phyloP scores from a whole-genome alignment of 2,329 filamentous ascomycete genomes.

The Proliferodiscus dingleyae region DNA sequence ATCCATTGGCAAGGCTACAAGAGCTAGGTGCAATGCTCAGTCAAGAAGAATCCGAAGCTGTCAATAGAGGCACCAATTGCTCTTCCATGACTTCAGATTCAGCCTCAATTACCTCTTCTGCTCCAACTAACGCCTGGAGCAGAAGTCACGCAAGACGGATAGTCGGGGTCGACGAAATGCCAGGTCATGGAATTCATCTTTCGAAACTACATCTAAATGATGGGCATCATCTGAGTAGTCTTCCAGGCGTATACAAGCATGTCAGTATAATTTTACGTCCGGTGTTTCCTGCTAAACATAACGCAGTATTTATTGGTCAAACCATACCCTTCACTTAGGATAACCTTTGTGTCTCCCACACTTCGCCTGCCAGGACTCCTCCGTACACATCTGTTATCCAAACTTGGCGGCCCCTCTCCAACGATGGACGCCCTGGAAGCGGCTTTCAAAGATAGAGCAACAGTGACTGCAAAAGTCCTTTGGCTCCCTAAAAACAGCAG shows the following conservation, averaged over 20 bases:
- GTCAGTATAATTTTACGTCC: slow-evolving; percentile 8
- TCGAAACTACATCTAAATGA: slow-evolving; percentile 12
- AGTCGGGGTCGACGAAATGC: slow-evolving; percentile 13
- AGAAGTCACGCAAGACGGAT: slow-evolving; percentile 14
- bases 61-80: slow-evolving; percentile 52
- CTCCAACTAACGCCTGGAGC: slow-evolving; percentile 12
- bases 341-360: slow-evolving; percentile 64
- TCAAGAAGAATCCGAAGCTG: slow-evolving; percentile 56
- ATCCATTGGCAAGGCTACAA: slow-evolving; percentile 54
- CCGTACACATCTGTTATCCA: slow-evolving; percentile 51
- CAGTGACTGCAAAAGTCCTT: slow-evolving; percentile 67
- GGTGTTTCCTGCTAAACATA: neutral
- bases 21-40: slow-evolving; percentile 66
- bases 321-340: slow-evolving; percentile 58
- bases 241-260: slow-evolving; percentile 42
- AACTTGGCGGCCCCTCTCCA: slow-evolving; percentile 44
- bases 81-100: slow-evolving; percentile 9
- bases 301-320: slow-evolving; percentile 54
- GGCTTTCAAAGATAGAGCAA: slow-evolving; percentile 60
- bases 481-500: slow-evolving; percentile 49
- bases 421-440: slow-evolving; percentile 44
- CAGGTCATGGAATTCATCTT: slow-evolving; percentile 7
- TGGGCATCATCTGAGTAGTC: slow-evolving; percentile 19
- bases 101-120: slow-evolving; percentile 11
- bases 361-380: slow-evolving; percentile 62